These are phyloP conservation scores for Themeda triandra DNA, from an alignment of 176 grass and related monocot species.

Conservation along the genomic window DNA sequence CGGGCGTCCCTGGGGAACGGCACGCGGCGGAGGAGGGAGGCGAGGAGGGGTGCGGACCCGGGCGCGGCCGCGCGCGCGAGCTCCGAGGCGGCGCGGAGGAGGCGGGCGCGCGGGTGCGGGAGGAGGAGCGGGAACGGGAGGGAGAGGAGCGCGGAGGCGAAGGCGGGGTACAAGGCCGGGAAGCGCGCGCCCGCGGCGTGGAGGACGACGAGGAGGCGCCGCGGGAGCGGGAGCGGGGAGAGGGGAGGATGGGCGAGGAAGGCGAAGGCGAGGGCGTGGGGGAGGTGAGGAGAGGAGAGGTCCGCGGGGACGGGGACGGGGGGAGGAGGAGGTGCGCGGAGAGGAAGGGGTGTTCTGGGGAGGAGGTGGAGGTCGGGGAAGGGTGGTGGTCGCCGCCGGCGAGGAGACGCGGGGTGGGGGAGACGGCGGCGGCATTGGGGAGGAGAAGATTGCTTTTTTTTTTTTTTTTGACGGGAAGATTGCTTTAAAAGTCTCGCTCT, in stretches of 20 bases:
- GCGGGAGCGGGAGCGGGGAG: conserved; percentile 28
- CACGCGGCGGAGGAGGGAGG: conserved; percentile 52
- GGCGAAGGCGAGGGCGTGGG: conserved; percentile 56
- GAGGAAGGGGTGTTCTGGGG: conserved; percentile 37
- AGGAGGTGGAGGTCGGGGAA: conserved; percentile 4
- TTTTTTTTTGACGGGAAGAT: no score
- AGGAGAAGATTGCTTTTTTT: background rate
- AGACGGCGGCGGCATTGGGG: conserved; percentile 5
- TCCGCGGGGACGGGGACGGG: conserved; percentile 36
- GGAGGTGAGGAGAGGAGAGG: conserved; percentile 58
- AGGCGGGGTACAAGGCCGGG: conserved; percentile 53
- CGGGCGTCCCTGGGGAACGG: conserved; percentile 32
- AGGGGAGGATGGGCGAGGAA: conserved; percentile 51
- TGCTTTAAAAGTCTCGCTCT: no score
- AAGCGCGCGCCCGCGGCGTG: conserved; percentile 55
- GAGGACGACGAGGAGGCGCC: conserved; percentile 42
- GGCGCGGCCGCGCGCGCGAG: conserved; percentile 50
- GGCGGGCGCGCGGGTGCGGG: conserved; percentile 47
- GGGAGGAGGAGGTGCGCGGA: conserved; percentile 56
- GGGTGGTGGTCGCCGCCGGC: conserved; percentile 41
- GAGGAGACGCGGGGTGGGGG: conserved; percentile 21
- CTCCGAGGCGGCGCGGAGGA: conserved; percentile 42
- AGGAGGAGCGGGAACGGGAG: conserved; percentile 54
- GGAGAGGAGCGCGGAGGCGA: conserved; percentile 50
- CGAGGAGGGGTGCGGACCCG: conserved; percentile 37